phyloP scores from a whole-genome alignment of 192 early-diverging fungal species.

The Linnemannia exigua region DNA sequence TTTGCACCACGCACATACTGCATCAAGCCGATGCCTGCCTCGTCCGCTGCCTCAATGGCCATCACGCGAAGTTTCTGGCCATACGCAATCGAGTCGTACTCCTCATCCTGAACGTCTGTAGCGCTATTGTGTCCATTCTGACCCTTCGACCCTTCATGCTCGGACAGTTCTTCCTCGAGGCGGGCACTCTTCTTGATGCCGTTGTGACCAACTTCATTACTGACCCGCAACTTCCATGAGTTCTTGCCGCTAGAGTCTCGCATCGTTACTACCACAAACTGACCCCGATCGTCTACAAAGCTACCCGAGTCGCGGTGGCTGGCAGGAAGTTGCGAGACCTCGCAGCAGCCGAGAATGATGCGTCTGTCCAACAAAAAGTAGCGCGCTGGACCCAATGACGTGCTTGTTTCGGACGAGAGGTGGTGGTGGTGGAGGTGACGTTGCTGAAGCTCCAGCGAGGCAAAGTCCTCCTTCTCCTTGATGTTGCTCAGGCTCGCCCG shows the following conservation, averaged over 20 bases:
- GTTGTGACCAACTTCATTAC: conserved; percentile 6
- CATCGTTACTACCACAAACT: conserved; percentile 70
- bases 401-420: conserved; percentile 12
- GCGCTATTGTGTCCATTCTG: neutral
- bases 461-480: conserved; percentile 1
- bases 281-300: conserved; percentile 36
- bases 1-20: conserved; percentile 16
- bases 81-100: neutral
- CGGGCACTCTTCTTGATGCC: neutral
- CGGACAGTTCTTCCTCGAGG: neutral
- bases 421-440: conserved; percentile 3
- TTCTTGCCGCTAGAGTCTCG: conserved; percentile 81
- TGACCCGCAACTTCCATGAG: conserved; percentile 72
- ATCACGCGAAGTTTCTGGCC: conserved; percentile 14
- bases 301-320: neutral
- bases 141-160: neutral
- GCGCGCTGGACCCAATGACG: conserved; percentile 61
- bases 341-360: conserved; percentile 77
- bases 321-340: conserved; percentile 54
- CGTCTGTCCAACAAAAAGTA: conserved; percentile 80
- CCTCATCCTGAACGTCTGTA: neutral
- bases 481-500: conserved; percentile 13
- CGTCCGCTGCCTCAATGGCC: conserved; percentile 40
- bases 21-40: conserved; percentile 35
- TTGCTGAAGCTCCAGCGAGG: conserved; percentile 4